phyloP scores from a whole-genome alignment of 2,329 filamentous ascomycete species.

The Colletotrichum limetticola region DNA sequence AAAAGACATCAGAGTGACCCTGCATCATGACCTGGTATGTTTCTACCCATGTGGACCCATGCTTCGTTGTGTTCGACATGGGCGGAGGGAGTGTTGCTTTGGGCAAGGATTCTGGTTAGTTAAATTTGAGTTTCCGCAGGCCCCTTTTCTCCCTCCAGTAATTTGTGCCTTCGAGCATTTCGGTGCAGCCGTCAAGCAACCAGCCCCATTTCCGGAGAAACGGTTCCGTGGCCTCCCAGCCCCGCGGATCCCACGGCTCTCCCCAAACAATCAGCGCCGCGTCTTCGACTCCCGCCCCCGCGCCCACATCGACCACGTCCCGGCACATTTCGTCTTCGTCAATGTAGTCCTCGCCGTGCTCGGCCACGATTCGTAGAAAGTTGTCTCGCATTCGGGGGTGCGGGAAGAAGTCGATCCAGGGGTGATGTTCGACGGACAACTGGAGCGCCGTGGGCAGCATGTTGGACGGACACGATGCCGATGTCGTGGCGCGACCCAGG shows the following conservation, averaged over 20 bases:
- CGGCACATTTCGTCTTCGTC: slow-evolving; percentile 34
- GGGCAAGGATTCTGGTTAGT: neutral
- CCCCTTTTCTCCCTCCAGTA: slow-evolving; percentile 42
- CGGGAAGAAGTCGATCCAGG: slow-evolving; percentile 47
- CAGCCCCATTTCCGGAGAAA: slow-evolving; percentile 59
- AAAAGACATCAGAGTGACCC: neutral
- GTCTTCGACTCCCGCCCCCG: slow-evolving; percentile 21
- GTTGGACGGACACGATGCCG: slow-evolving; percentile 16
- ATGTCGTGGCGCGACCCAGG: slow-evolving; percentile 12
- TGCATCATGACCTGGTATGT: neutral
- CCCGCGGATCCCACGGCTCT: slow-evolving; percentile 52
- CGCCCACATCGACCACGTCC: slow-evolving; percentile 32
- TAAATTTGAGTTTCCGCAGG: slow-evolving; percentile 14
- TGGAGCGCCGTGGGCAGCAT: slow-evolving; percentile 45
- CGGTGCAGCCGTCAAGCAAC: slow-evolving; percentile 49
- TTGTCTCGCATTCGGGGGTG: slow-evolving; percentile 43
- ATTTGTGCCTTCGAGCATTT: slow-evolving; percentile 51
- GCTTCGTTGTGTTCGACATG: neutral
- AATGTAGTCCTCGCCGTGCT: slow-evolving; percentile 18
- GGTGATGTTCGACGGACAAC: slow-evolving; percentile 41
- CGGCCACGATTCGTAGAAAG: slow-evolving; percentile 35
- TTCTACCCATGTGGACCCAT: neutral
- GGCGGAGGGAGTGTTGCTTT: neutral
- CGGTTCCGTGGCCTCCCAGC: slow-evolving; percentile 58
- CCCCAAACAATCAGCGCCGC: slow-evolving; percentile 50